Evolutionary conservation across 148 eudicot genomes (phyloP), one percentile per base, ranked within the genome.

Genomic region (Talinum fruticosum): DNA sequence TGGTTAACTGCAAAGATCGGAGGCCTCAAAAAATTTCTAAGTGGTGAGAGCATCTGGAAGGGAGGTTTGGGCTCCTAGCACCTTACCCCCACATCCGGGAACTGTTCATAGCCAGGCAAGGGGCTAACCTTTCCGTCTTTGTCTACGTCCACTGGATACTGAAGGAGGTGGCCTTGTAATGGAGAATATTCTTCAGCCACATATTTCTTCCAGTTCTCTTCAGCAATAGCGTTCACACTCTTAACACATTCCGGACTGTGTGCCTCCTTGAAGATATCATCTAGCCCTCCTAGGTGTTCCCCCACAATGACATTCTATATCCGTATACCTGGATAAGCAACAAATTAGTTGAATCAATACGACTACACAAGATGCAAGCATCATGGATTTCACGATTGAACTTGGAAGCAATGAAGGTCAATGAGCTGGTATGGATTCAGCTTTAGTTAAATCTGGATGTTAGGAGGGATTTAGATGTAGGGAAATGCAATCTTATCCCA

Each of bases 291-390:
- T 34, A 86, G 68, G 72, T 90, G 93, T 79, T 90, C 93, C 15
- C 91, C 93, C 93, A 90, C 13, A 90, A 69, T 0, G 93, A 90
- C 91, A 87, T 88, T 82, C 93, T 86, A 32, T 90, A 90, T 66
- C 93, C 93, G 23, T 90, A 79, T 71, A 90, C 79, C 93, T 90
- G 84, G 10, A 72, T 49, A 18, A 10, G n/a, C 12, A 69, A n/a
- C 37, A 28, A 3, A 1, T 10, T 0, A 66, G 35, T 19, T 15
- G 70, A 5, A 26, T 41, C 47, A 41, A 41, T 41, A 41, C n/a
- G n/a, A n/a, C n/a, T n/a, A n/a, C n/a, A n/a, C 7, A 41, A 8
- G 12, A 41, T 41, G 47, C 47, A 41, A 14, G 47, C n/a, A n/a
- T n/a, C n/a, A n/a, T n/a, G n/a, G n/a, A n/a, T n/a, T n/a, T n/a